Evolutionary conservation across 371 early-diverging fungal species (phyloP).

Genomic region (Syncephalastrum sp.): DNA sequence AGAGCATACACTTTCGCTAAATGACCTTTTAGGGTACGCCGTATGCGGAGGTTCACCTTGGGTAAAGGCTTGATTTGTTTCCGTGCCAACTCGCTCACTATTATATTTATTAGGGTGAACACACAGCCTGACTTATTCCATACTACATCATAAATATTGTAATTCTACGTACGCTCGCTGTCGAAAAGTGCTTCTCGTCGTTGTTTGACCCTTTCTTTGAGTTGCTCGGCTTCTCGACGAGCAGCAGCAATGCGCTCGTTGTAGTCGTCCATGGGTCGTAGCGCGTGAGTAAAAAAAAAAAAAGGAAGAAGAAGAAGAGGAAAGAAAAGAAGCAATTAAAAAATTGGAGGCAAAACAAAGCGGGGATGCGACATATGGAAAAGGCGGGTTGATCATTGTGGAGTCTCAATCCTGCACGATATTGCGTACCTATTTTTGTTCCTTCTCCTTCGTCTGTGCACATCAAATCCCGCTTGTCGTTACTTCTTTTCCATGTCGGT

Average conservation of each 20-base stretch:
- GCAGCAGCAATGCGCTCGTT: conserved; percentile 85
- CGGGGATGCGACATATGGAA: too few species aligned
- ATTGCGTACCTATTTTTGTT: too few species aligned
- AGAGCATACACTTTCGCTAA: conserved; percentile 97
- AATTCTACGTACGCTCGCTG: conserved; percentile 78
- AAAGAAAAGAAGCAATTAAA: not conserved
- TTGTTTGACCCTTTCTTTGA: conserved; percentile 94
- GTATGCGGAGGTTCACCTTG: conserved; percentile 86
- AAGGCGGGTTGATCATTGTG: too few species aligned
- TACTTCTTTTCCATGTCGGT: too few species aligned
- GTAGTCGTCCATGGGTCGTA: conserved; percentile 7
- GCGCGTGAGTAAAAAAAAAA: conserved; percentile 2
- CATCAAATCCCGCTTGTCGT: too few species aligned
- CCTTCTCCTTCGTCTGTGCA: too few species aligned
- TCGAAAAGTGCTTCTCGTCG: conserved; percentile 91
- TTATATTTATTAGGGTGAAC: not conserved
- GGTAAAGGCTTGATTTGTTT: conserved; percentile 74
- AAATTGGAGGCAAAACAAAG: conserved; percentile 1
- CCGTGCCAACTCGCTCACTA: conserved; percentile 48
- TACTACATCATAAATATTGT: too few species aligned
- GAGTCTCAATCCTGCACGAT: too few species aligned
- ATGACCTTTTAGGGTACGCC: conserved; percentile 94
- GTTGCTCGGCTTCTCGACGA: conserved; percentile 90
- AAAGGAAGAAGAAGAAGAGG: not conserved
- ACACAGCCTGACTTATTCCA: too few species aligned